Conservation (phyloP, 345 rosid species). For the Aurinia saxatilis region DNA sequence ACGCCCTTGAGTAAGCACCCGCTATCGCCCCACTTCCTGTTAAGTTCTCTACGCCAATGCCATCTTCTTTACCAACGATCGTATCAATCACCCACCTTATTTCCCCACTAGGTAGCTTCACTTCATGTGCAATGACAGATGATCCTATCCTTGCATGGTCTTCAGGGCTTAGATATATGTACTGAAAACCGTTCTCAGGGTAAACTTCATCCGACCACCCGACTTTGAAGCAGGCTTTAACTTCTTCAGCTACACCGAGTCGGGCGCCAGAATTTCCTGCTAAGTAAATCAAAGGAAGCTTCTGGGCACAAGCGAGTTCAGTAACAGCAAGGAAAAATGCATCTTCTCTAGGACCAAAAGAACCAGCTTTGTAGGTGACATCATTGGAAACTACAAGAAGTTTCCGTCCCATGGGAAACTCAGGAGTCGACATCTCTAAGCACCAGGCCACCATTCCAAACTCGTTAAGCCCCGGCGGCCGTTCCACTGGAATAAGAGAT, state of each 20-base stretch:
- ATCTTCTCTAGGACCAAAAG: conserved; percentile 97
- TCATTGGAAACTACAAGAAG: conserved; percentile 79
- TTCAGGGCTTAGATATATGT: conserved; percentile 72
- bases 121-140: conserved; percentile 82
- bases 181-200: conserved; percentile 94
- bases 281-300: conserved; percentile 87
- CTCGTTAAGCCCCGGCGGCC: conserved; percentile 72
- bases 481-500: conserved; percentile 55
- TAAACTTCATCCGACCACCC: conserved; percentile 86
- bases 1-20: conserved; percentile 95
- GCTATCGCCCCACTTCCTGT: conserved; percentile 99
- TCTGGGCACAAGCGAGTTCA: conserved; percentile 83
- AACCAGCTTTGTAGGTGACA: conserved; percentile 96
- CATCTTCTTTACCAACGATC: conserved; percentile 94
- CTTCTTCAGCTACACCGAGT: conserved; percentile 95
- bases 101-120: conserved; percentile 72
- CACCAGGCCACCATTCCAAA: conserved; percentile 98
- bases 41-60: conserved; percentile 92
- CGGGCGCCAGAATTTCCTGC: conserved; percentile 99
- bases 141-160: conserved; percentile 64
- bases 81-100: conserved; percentile 91
- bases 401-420: conserved; percentile 90
- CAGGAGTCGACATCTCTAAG: conserved; percentile 88
- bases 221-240: conserved; percentile 78
- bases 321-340: conserved; percentile 94